Conservation (phyloP, 805 yeast species). For the Helenozyma rhizophorensis region DNA sequence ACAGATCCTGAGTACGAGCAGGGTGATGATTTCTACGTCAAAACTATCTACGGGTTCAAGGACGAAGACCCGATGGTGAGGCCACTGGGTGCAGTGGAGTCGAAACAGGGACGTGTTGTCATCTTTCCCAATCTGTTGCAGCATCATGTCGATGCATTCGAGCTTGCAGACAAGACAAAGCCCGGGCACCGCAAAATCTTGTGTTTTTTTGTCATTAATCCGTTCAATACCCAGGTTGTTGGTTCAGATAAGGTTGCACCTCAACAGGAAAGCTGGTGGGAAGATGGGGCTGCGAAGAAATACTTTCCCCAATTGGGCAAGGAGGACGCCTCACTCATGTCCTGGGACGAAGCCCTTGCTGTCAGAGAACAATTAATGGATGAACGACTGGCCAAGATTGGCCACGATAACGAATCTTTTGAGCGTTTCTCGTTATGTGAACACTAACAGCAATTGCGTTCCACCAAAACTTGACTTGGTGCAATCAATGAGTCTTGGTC, state of each 20-base stretch:
- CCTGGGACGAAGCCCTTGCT: too few relatives aligned
- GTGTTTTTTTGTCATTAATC: slow-evolving; percentile 37
- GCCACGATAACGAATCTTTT: too few relatives aligned
- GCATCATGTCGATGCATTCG: slow-evolving; percentile 37
- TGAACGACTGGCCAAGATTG: too few relatives aligned
- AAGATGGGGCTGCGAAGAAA: too few relatives aligned
- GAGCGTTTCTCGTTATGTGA: too few relatives aligned
- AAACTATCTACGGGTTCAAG: slow-evolving; percentile 22
- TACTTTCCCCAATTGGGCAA: too few relatives aligned
- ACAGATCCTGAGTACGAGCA: slow-evolving; percentile 35
- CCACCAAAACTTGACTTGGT: too few relatives aligned
- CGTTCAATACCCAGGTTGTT: slow-evolving; percentile 23
- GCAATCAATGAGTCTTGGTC: too few relatives aligned
- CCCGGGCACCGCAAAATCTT: slow-evolving; percentile 37
- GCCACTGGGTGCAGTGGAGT: slow-evolving; percentile 22
- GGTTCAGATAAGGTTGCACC: slow-evolving; percentile 33
- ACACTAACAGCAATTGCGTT: too few relatives aligned
- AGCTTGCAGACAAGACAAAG: slow-evolving; percentile 29
- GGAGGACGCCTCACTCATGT: too few relatives aligned
- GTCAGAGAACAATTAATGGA: too few relatives aligned
- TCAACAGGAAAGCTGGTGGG: too few relatives aligned
- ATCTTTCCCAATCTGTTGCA: slow-evolving; percentile 38
- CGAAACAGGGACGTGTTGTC: slow-evolving; percentile 23
- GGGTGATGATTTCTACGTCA: slow-evolving; percentile 21
- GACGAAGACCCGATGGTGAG: slow-evolving; percentile 24